Percentiles rank a stretch among this genome's conserved stretches.
These are phyloP conservation scores for Alternaria angustiovoidea DNA, from an alignment of 2,329 filamentous ascomycete genomes.

Conservation along the genomic window DNA sequence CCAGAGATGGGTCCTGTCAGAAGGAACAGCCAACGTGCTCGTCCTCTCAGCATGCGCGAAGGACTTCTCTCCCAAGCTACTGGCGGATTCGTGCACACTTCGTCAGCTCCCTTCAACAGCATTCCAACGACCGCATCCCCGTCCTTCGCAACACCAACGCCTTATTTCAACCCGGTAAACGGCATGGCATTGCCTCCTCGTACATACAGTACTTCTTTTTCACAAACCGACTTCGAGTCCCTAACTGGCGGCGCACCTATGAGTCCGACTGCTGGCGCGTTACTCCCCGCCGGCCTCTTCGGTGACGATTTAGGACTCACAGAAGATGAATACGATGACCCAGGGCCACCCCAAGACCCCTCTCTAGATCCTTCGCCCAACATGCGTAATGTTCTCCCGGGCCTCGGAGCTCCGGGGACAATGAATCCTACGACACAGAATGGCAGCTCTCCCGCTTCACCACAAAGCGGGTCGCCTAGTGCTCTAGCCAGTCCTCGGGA, in stretches of 20 bases:
- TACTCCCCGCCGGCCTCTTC: constrained; percentile 74
- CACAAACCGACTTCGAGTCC: constrained; percentile 69
- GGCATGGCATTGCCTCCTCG: constrained; percentile 63
- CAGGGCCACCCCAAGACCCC: constrained; percentile 32
- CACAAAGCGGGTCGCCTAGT: constrained; percentile 54
- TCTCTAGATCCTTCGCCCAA: constrained; percentile 42
- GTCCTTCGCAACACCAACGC: constrained; percentile 59
- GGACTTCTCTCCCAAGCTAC: constrained; percentile 40
- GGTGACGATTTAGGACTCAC: constrained; percentile 68
- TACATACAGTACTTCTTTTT: constrained; percentile 51
- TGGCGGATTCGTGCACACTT: constrained; percentile 46
- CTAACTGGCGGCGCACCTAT: constrained; percentile 73
- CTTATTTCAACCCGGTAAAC: constrained; percentile 66
- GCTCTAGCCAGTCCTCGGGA: constrained; percentile 59
- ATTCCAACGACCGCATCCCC: constrained; percentile 60
- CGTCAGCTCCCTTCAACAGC: constrained; percentile 57
- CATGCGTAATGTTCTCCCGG: constrained; percentile 47
- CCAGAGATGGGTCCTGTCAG: constrained; percentile 45
- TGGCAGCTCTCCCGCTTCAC: constrained; percentile 55
- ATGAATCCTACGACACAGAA: constrained; percentile 42
- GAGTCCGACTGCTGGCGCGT: constrained; percentile 76
- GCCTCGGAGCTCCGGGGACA: constrained; percentile 53
- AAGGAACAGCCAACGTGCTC: constrained; percentile 52
- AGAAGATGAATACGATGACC: constrained; percentile 44
- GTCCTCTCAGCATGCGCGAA: constrained; percentile 51